Evolutionary conservation across 2,329 filamentous ascomycete species (phyloP).

Genomic region (Hypoxylon sp.): DNA sequence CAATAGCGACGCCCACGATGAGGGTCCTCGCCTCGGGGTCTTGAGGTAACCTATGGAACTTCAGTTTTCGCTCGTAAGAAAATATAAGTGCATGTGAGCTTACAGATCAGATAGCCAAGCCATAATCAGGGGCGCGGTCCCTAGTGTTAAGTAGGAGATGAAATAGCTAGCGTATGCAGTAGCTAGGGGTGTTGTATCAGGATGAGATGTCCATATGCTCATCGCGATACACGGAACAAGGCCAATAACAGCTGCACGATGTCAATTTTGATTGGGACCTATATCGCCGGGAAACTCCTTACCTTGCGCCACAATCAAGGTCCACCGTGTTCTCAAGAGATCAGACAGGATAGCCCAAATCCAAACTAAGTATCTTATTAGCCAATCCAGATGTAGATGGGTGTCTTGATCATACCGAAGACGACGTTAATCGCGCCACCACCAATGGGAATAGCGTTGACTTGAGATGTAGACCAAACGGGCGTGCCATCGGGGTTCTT

Average conservation of each 20-base stretch:
- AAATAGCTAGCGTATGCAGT: slow-evolving; percentile 68
- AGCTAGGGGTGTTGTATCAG: slow-evolving; percentile 58
- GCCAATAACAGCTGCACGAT: slow-evolving; percentile 57
- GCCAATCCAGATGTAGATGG: background rate
- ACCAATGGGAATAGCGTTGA: slow-evolving; percentile 65
- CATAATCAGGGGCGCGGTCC: slow-evolving; percentile 67
- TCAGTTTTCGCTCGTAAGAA: slow-evolving; percentile 7
- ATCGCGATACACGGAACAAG: slow-evolving; percentile 66
- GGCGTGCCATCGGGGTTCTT: slow-evolving; percentile 59
- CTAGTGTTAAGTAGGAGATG: slow-evolving; percentile 63
- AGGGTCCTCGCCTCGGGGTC: slow-evolving; percentile 65
- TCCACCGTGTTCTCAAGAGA: slow-evolving; percentile 64
- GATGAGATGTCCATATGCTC: slow-evolving; percentile 67
- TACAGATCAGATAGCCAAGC: slow-evolving; percentile 64
- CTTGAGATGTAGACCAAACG: slow-evolving; percentile 60
- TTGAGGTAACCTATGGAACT: slow-evolving; percentile 56
- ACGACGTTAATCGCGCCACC: slow-evolving; percentile 64
- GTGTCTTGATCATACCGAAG: slow-evolving; percentile 52
- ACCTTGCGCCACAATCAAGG: slow-evolving; percentile 64
- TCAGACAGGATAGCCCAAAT: slow-evolving; percentile 68
- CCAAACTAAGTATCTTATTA: slow-evolving; percentile 59
- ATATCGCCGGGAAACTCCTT: background rate
- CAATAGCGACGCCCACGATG: slow-evolving; percentile 65
- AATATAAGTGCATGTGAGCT: slow-evolving; percentile 22
- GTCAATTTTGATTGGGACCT: background rate